Evolutionary conservation across 306 rosid species (phyloP).

Genomic region (Quercus rubra): DNA sequence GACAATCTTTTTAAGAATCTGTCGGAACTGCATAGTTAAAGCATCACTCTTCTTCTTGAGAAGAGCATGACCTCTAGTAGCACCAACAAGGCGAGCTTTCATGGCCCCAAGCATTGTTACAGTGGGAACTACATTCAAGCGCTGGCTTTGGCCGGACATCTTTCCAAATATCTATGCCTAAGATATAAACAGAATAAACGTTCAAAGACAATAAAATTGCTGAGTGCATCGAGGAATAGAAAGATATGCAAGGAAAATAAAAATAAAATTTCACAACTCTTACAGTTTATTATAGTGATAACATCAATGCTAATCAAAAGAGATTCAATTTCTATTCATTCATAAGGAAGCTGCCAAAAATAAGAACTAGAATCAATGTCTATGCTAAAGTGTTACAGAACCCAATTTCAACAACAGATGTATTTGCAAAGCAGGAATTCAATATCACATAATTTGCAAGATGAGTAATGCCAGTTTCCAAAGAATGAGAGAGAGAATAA

Average conservation of each 20-base stretch:
- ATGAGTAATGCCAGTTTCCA: no score
- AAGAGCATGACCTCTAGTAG: conserved; percentile 94
- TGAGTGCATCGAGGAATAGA: not conserved
- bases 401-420: no score
- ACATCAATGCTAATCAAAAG: not conserved
- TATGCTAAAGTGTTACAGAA: no score
- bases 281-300: not conserved
- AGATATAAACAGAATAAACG: not conserved
- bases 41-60: conserved; percentile 98
- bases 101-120: conserved; percentile 85
- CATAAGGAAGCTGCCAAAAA: no score
- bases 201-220: not conserved
- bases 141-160: conserved; percentile 90
- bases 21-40: conserved; percentile 81
- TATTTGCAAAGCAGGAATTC: no score
- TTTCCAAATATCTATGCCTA: conserved; percentile 34
- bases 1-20: conserved; percentile 85
- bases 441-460: no score
- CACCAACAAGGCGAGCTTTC: conserved; percentile 86
- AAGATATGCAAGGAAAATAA: not conserved
- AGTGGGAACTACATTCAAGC: conserved; percentile 92
- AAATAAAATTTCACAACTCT: not conserved
- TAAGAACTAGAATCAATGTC: no score
- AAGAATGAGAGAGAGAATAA: no score
- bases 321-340: no score